Percentiles rank a stretch among this genome's conserved stretches.
Conservation (phyloP, 2,329 filamentous ascomycete genomes). For the Neoarthrinium moseri region DNA sequence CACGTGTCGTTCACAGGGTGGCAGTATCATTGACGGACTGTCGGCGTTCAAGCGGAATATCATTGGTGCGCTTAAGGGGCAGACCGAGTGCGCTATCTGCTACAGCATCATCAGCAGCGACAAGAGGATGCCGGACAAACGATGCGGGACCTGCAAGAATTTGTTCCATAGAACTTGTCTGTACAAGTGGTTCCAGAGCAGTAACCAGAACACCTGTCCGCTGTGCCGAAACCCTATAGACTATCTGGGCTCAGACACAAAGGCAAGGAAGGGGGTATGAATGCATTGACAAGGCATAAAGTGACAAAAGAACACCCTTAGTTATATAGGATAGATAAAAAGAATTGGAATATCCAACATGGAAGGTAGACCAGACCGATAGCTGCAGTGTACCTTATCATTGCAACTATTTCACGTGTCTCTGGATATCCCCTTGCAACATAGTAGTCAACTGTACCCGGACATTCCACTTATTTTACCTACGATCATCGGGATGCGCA, state of each 20-base stretch:
- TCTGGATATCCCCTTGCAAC: too few relatives aligned
- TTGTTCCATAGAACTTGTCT: conserved; percentile 86
- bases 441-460: too few relatives aligned
- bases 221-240: conserved; percentile 88
- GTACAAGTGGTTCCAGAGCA: conserved; percentile 96
- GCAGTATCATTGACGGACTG: conserved; percentile 83
- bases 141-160: conserved; percentile 90
- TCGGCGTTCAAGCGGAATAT: conserved; percentile 85
- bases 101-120: conserved; percentile 91
- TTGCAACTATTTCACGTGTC: too few relatives aligned
- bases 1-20: conserved; percentile 51
- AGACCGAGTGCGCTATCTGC: conserved; percentile 94
- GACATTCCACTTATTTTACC: too few relatives aligned
- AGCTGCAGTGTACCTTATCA: too few relatives aligned
- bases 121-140: conserved; percentile 87
- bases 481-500: too few relatives aligned
- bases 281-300: too few relatives aligned
- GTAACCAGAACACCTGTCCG: conserved; percentile 87
- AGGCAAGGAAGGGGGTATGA: conserved; percentile 16
- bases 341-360: too few relatives aligned
- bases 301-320: too few relatives aligned
- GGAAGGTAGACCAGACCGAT: too few relatives aligned
- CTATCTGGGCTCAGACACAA: conserved; percentile 38
- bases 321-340: too few relatives aligned
- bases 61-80: conserved; percentile 82